Conservation (phyloP, 768 basidiomycete genomes). For the Cytidiella melzeri region DNA sequence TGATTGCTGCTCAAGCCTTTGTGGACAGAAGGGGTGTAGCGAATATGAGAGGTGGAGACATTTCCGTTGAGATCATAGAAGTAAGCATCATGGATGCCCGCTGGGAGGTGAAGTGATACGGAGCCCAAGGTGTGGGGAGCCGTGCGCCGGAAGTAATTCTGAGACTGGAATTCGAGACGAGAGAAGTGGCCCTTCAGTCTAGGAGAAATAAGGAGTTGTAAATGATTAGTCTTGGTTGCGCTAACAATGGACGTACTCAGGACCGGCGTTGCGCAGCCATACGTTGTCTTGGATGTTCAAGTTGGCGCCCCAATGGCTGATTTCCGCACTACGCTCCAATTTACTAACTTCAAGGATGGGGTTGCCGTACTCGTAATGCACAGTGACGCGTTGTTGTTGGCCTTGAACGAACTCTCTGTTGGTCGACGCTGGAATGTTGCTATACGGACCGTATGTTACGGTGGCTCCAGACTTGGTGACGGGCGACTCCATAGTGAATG, state of each 20-base stretch:
- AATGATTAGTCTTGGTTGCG: too few relatives aligned
- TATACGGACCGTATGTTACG: conserved; percentile 86
- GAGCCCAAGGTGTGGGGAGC: conserved; percentile 66
- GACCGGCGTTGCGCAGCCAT: conserved; percentile 82
- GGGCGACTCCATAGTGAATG: conserved; percentile 52
- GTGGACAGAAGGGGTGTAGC: conserved; percentile 57
- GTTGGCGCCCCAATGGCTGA: conserved; percentile 97
- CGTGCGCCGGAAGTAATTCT: conserved; percentile 62
- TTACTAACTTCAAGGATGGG: conserved; percentile 73
- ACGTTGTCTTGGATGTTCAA: conserved; percentile 90
- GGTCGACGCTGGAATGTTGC: conserved; percentile 62
- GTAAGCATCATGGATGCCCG: conserved; percentile 77
- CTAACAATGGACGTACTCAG: conserved; percentile 57
- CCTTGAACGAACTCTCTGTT: conserved; percentile 47
- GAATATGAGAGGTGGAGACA: conserved; percentile 89
- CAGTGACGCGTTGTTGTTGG: conserved; percentile 56
- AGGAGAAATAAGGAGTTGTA: neutral
- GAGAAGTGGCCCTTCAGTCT: conserved; percentile 97
- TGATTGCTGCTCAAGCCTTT: conserved; percentile 47
- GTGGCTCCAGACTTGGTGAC: conserved; percentile 74
- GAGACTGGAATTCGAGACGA: conserved; percentile 79
- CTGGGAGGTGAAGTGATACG: conserved; percentile 74
- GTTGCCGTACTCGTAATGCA: conserved; percentile 81
- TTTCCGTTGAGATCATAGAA: conserved; percentile 93
- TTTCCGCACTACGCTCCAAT: conserved; percentile 74